Conservation (phyloP, 169 alveolate species). For the Amoebophrya sp. region DNA sequence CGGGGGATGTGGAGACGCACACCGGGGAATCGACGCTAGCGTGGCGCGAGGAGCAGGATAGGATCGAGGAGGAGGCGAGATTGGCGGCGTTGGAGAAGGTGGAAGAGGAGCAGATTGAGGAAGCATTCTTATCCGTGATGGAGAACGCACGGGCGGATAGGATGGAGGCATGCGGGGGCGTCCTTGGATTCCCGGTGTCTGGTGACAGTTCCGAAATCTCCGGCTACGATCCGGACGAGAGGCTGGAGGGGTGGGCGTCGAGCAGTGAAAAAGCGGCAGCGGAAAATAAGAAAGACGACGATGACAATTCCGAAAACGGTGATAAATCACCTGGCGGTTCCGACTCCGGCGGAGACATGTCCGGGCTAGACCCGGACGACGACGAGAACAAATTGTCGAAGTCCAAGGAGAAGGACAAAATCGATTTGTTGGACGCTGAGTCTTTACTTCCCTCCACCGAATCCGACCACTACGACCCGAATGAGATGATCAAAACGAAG, state of each 20-base stretch:
- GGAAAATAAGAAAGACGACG: neutral
- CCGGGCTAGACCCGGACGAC: too few species aligned
- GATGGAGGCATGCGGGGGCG: neutral
- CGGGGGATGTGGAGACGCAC: neutral
- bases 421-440: too few species aligned
- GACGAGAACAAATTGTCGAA: too few species aligned
- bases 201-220: neutral
- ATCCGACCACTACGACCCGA: neutral
- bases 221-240: slow-evolving; percentile 10
- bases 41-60: neutral
- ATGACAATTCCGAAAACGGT: too few species aligned
- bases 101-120: neutral
- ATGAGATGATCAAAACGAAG: neutral
- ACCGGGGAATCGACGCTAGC: neutral
- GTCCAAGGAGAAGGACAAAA: too few species aligned
- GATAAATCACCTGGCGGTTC: too few species aligned
- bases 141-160: neutral
- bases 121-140: neutral
- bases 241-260: neutral
- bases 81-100: neutral
- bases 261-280: neutral
- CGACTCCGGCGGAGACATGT: too few species aligned
- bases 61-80: neutral
- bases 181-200: neutral
- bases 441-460: too few species aligned